Evolutionary conservation across 2,329 filamentous ascomycete genomes (phyloP), one percentile per base, ranked within the genome.

Genomic region (Calonectria crousiana): DNA sequence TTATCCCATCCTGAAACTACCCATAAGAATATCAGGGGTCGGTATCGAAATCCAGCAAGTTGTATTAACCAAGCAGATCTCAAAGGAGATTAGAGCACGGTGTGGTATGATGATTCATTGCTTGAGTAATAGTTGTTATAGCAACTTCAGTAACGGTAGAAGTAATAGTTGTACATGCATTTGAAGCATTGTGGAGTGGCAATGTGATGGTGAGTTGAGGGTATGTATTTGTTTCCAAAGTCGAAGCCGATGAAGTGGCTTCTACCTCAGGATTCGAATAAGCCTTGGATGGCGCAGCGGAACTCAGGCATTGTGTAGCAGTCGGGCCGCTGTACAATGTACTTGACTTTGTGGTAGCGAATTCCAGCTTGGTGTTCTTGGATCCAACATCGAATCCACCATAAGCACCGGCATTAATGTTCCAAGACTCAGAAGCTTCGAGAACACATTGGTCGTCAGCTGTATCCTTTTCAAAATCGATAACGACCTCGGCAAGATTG

Each of bases 351-450:
- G 52, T 51, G 9, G 52, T 41, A 3, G 28, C 32, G 26, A 62
- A 36, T 32, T 44, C 26, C 4, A 62, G 14, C 3, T 23, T 60
- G 18, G 60, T 23, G 16, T 58, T 58, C 6, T 58, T 28, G 13
- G 36, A 20, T 30, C 20, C 60, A n/a, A 71, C 34, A 44, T 72
- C 53, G 26, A 68, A 11, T 26, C 41, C 47, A 23, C 32, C 56
- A 23, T 65, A 68, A 6, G 65, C 65, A 16, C 71, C 65, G 9
- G 71, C 71, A 41, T 72, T 72, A 20, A 72, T 49, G 11, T 72
- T 64, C 71, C 65, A 68, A 36, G 28, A 49, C 53, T 65, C 71
- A 0, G 56, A 30, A 2, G n/a, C 56, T 47, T 72, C 53, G 4
- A 56, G 41, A 1, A 18, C 16, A n/a, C 71, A 72, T 8, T 44